These are phyloP conservation scores for Talaromyces sp. DNA, from an alignment of 2,329 filamentous ascomycete species.

Conservation along the genomic window DNA sequence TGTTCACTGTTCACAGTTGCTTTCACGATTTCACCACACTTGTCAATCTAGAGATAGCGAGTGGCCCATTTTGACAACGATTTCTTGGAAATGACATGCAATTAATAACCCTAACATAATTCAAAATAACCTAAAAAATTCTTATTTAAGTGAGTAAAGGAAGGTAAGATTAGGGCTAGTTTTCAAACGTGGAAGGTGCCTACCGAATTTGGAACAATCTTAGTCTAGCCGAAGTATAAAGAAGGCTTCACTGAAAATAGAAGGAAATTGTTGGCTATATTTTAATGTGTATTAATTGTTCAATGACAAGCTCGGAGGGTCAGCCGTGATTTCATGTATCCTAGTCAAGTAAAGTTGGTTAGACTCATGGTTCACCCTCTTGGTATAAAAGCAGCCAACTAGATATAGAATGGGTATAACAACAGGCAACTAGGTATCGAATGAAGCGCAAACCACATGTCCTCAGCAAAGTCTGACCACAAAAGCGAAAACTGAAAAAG, in stretches of 20 bases:
- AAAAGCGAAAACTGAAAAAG: too few relatives aligned
- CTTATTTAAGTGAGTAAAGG: not conserved
- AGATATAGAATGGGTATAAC: not conserved
- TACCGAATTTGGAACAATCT: not conserved
- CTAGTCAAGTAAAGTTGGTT: too few relatives aligned
- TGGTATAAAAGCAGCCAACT: not conserved
- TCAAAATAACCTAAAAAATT: not conserved
- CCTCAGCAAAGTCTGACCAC: not conserved
- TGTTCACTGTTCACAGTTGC: too few relatives aligned
- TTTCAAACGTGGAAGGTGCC: not conserved
- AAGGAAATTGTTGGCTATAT: not conserved
- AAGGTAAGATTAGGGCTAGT: not conserved
- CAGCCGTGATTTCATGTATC: too few relatives aligned
- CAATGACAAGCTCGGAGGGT: too few relatives aligned
- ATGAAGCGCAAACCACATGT: not conserved
- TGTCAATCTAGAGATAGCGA: too few relatives aligned
- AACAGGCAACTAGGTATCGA: not conserved
- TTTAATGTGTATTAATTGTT: too few relatives aligned
- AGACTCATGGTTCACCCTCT: not conserved
- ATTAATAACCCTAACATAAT: not conserved
- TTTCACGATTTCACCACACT: too few relatives aligned
- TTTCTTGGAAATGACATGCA: not conserved
- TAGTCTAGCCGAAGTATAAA: not conserved
- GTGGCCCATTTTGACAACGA: too few relatives aligned
- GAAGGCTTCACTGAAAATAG: not conserved